Evolutionary conservation across 2,329 filamentous ascomycete genomes (phyloP).

Genomic region (Aspergillus pseudotamarii): DNA sequence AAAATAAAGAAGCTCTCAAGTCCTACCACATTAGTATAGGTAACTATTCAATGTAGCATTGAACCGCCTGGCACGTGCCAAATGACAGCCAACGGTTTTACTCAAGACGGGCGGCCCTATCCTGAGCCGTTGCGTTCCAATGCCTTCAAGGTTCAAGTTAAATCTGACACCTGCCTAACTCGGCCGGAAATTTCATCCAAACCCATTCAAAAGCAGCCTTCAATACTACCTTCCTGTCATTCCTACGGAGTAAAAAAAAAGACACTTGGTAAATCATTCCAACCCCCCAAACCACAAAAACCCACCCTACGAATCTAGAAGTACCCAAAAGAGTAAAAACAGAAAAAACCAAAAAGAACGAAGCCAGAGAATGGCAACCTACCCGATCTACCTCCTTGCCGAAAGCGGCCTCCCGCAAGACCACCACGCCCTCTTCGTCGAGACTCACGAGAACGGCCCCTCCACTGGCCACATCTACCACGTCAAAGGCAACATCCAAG

Average conservation of each 20-base stretch:
- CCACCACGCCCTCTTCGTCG: conserved; percentile 34
- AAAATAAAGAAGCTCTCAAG: too few relatives aligned
- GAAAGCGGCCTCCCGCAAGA: conserved; percentile 26
- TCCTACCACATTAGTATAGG: too few relatives aligned
- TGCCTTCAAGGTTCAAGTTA: too few relatives aligned
- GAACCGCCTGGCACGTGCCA: too few relatives aligned
- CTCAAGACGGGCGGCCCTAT: too few relatives aligned
- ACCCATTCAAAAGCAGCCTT: neutral
- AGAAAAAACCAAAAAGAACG: neutral
- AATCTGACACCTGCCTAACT: too few relatives aligned
- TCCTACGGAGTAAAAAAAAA: neutral
- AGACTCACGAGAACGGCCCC: conserved; percentile 21
- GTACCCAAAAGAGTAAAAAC: neutral
- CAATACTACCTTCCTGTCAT: neutral
- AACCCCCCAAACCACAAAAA: neutral
- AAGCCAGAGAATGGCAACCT: conserved; percentile 14
- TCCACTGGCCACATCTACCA: conserved; percentile 28
- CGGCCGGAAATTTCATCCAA: too few relatives aligned
- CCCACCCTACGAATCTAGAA: neutral
- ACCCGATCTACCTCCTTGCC: conserved; percentile 22
- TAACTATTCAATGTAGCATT: too few relatives aligned
- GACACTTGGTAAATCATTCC: neutral
- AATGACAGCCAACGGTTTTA: too few relatives aligned
- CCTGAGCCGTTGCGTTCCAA: too few relatives aligned
- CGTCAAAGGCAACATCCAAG: conserved; percentile 36